Evolutionary conservation across 176 grass and related monocot genomes (phyloP).

Genomic region (Bonia amplexicaulis): DNA sequence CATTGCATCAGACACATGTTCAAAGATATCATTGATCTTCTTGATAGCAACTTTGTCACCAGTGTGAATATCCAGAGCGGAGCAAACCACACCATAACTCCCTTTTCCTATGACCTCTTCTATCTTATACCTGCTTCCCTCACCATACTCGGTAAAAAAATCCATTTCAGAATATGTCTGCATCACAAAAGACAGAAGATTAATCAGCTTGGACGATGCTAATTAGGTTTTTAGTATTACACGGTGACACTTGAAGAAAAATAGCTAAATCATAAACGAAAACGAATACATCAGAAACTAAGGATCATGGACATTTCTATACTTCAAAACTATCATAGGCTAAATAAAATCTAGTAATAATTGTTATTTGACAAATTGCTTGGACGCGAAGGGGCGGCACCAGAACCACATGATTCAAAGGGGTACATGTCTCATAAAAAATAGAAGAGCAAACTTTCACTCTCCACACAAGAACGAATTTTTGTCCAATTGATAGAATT

Average conservation of each 20-base stretch:
- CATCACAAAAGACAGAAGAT: not conserved
- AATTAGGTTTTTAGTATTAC: not conserved
- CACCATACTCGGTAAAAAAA: slow-evolving; percentile 94
- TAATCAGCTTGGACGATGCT: not conserved
- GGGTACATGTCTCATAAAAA: not conserved
- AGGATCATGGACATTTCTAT: not conserved
- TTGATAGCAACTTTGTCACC: slow-evolving; percentile 92
- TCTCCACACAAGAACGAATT: not conserved
- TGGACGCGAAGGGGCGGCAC: not conserved
- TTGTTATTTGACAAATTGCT: not conserved
- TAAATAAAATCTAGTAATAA: not conserved
- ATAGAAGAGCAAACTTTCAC: not conserved
- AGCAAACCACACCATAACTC: slow-evolving; percentile 94
- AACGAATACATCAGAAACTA: not conserved
- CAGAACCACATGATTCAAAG: not conserved
- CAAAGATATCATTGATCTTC: slow-evolving; percentile 98
- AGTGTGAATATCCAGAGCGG: slow-evolving; percentile 71
- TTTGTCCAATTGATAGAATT: not conserved
- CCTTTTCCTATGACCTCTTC: slow-evolving; percentile 99
- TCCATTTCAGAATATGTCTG: slow-evolving; percentile 64
- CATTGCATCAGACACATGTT: slow-evolving; percentile 86
- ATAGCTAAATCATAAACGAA: not conserved
- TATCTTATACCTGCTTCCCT: slow-evolving; percentile 86
- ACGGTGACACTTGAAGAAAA: not conserved
- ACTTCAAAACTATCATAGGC: not conserved